These are phyloP conservation scores for Tricholoma matsutake DNA, from an alignment of 768 basidiomycete species.

Conservation along the genomic window DNA sequence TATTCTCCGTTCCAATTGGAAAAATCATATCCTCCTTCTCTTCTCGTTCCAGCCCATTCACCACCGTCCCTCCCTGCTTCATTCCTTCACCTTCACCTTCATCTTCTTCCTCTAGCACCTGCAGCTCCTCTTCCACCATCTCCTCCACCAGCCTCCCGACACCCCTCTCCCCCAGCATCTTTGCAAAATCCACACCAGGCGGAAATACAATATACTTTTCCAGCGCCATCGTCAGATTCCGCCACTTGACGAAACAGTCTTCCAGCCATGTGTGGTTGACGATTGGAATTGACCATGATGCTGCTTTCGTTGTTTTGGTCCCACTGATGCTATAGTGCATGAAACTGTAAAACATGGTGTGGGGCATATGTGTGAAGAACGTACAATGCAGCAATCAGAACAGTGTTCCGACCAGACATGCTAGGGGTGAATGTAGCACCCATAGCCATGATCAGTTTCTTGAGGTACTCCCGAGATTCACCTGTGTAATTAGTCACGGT, in stretches of 20 bases:
- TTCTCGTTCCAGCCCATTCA: slow-evolving; percentile 3
- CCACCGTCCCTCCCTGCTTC: slow-evolving; percentile 6
- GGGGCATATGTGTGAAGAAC: slow-evolving; percentile 24
- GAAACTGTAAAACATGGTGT: background rate
- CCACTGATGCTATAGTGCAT: slow-evolving; percentile 34
- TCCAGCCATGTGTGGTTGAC: slow-evolving; percentile 93
- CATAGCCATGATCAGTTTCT: slow-evolving; percentile 72
- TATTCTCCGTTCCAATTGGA: slow-evolving; percentile 29
- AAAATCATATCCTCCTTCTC: slow-evolving; percentile 8
- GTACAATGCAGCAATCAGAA: slow-evolving; percentile 82
- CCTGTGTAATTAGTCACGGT: slow-evolving; percentile 91
- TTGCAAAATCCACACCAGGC: slow-evolving; percentile 60
- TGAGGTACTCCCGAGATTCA: slow-evolving; percentile 82
- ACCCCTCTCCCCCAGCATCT: slow-evolving; percentile 40
- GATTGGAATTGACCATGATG: slow-evolving; percentile 78
- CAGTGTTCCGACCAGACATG: slow-evolving; percentile 75
- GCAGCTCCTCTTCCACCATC: slow-evolving; percentile 23
- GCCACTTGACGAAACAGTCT: slow-evolving; percentile 84
- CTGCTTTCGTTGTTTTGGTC: slow-evolving; percentile 70
- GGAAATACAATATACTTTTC: slow-evolving; percentile 73
- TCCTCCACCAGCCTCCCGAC: slow-evolving; percentile 29
- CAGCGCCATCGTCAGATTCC: slow-evolving; percentile 55
- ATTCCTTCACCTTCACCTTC: slow-evolving; percentile 15
- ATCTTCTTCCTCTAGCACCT: slow-evolving; percentile 21
- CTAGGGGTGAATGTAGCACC: slow-evolving; percentile 81